Conservation (phyloP, 2,329 filamentous ascomycete species). For the Colletotrichum viniferum region DNA sequence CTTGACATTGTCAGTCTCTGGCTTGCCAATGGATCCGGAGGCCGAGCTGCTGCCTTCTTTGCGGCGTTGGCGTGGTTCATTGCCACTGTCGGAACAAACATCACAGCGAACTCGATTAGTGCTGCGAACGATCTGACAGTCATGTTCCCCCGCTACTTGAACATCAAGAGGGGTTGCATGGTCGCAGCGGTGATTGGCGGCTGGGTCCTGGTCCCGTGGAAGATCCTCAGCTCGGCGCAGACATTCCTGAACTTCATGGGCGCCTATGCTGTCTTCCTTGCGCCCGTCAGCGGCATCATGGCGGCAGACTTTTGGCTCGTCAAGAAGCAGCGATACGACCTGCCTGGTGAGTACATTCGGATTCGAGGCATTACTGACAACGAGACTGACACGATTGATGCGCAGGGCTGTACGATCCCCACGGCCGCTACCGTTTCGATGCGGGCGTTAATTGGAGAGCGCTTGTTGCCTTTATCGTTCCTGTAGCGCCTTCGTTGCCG, state of each 20-base stretch:
- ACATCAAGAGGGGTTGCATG: constrained; percentile 60
- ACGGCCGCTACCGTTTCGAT: constrained; percentile 48
- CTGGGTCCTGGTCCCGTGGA: constrained; percentile 69
- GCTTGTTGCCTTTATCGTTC: constrained; percentile 58
- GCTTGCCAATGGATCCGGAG: constrained; percentile 46
- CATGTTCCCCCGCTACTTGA: constrained; percentile 56
- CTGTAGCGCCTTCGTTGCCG: constrained; percentile 60
- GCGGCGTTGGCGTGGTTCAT: constrained; percentile 57
- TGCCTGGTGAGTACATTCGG: constrained; percentile 26
- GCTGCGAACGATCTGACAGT: constrained; percentile 61
- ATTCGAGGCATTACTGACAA: background rate
- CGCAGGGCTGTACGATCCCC: constrained; percentile 34
- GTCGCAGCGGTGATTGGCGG: constrained; percentile 57
- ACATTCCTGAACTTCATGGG: constrained; percentile 70
- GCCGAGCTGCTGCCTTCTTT: constrained; percentile 47
- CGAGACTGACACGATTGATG: background rate
- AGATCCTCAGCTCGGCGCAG: constrained; percentile 62
- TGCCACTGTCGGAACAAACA: constrained; percentile 60
- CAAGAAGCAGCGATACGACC: constrained; percentile 54
- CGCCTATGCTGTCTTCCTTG: constrained; percentile 64
- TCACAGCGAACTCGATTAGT: constrained; percentile 59
- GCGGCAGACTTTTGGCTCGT: constrained; percentile 65
- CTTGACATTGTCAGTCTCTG: constrained; percentile 49
- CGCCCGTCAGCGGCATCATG: constrained; percentile 66
- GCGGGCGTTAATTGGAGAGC: constrained; percentile 63